Base-by-base conservation (phyloP, 2,329 filamentous ascomycete genomes). In the Cordyceps cicadae region DNA sequence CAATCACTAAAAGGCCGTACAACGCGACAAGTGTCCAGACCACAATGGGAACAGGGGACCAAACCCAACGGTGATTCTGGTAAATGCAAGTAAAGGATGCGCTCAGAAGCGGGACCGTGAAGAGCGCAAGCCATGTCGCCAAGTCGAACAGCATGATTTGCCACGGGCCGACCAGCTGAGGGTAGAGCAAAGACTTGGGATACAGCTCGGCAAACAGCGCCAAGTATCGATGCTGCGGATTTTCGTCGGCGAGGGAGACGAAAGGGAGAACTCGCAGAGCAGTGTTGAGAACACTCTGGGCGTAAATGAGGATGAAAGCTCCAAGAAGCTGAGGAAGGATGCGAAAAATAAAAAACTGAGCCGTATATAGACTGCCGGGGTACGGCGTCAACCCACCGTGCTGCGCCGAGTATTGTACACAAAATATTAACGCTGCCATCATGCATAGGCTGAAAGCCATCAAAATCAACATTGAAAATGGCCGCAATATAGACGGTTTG, bases 321-420 rank as follows among this genome's bases (percentile, higher is more conserved):
- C 87, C 90, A 15, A 95, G 70, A 0, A 96, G 76, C 61, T 92
- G 90, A 2, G 93, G 92, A 1, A 97, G 76, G 64, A 96, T 90
- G 63, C 91, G 84, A 71, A 96, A 94, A 52, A 95, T 74, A 71
- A 97, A 96, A 73, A 95, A 96, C 65, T 86, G 81, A 9, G 80
- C 81, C 54, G 87, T 87, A 63, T 89, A 88, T 61, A 91, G 87
- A 34, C 75, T 78, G 51, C 80, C 81, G 39, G 77, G 76, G 70
- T 92, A 96, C 3, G 80, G 74, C 69, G 83, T 85, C 14, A 97
- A 75, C 0, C 90, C 90, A 11, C 79, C 72, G 64, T 87, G 79
- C 5, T 74, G 71, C 43, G 79, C 73, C 12, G 88, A 90, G 75
- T 84, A 91, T 41, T 88, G 75, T 61, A 88, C 89, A 64, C 84